These are phyloP conservation scores for Dinochytrium kinnereticum DNA, from an alignment of 371 early-diverging fungal species.

Conservation along the genomic window DNA sequence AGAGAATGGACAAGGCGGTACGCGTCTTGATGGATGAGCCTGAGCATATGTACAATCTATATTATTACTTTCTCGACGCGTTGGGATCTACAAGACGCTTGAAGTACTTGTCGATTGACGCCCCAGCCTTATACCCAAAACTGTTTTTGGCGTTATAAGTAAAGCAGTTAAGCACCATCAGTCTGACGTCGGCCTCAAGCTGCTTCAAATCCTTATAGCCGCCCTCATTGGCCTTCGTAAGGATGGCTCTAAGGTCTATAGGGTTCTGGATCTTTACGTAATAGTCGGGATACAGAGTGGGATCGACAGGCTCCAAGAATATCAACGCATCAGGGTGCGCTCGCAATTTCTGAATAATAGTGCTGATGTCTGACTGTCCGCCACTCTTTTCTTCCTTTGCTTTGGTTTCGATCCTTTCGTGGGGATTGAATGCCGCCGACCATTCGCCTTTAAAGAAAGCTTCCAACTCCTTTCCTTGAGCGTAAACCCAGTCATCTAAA, in stretches of 20 bases:
- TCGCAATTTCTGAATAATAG: constrained; percentile 25
- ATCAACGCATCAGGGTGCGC: constrained; percentile 36
- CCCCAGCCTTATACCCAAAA: constrained; percentile 40
- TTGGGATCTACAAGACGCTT: neutral
- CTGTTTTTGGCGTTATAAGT: constrained; percentile 47
- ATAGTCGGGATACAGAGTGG: constrained; percentile 62
- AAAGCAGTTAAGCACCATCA: constrained; percentile 79
- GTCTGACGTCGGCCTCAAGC: constrained; percentile 64
- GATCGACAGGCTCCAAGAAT: constrained; percentile 48
- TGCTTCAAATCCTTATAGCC: constrained; percentile 54
- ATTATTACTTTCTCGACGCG: neutral
- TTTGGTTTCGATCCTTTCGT: neutral
- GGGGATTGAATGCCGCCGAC: constrained; percentile 14
- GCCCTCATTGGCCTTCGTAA: constrained; percentile 57
- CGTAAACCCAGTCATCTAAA: constrained; percentile 38
- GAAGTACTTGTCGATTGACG: constrained; percentile 37
- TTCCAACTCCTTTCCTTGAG: constrained; percentile 35
- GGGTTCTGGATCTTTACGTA: constrained; percentile 66
- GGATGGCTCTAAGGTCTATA: constrained; percentile 77
- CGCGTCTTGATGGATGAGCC: constrained; percentile 44
- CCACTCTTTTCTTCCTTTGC: neutral
- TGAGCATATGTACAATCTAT: neutral
- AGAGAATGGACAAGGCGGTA: constrained; percentile 92
- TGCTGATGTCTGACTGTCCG: constrained; percentile 9
- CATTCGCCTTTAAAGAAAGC: constrained; percentile 34